Evolutionary conservation across 1,284 basidiomycete genomes (phyloP).

Genomic region (Ceratobasidium sp.): DNA sequence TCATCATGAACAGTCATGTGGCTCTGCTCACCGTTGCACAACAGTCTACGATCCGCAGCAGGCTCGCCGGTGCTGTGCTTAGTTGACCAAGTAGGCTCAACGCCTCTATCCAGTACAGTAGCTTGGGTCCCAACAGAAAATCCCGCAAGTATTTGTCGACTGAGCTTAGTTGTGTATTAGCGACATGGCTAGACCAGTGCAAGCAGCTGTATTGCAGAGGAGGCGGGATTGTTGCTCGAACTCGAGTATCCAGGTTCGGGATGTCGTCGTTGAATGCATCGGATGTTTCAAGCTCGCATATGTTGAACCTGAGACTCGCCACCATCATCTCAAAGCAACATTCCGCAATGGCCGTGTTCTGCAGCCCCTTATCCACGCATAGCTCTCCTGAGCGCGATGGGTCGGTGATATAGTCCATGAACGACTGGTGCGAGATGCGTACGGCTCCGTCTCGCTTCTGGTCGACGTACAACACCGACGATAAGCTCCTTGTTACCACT

Average conservation of each 20-base stretch:
- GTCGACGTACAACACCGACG: conserved; percentile 38
- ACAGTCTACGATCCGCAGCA: neutral
- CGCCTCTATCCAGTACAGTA: conserved; percentile 39
- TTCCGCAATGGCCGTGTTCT: conserved; percentile 21
- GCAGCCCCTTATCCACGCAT: conserved; percentile 6
- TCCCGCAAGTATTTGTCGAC: neutral
- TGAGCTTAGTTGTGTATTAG: neutral
- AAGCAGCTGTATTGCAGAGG: conserved; percentile 24
- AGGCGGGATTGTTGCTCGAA: neutral
- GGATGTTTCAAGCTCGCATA: conserved; percentile 25
- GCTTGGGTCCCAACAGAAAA: neutral
- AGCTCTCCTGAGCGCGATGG: conserved; percentile 13
- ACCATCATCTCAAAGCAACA: conserved; percentile 26
- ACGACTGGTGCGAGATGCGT: conserved; percentile 41
- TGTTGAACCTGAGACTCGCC: conserved; percentile 2
- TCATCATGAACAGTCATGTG: neutral
- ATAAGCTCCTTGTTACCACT: conserved; percentile 10
- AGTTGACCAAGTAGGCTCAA: conserved; percentile 27
- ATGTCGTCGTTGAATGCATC: conserved; percentile 17
- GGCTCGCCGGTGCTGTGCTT: neutral
- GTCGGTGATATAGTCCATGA: conserved; percentile 37
- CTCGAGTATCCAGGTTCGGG: neutral
- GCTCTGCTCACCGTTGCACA: neutral
- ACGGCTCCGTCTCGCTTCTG: neutral
- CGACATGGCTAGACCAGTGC: conserved; percentile 28